Percentiles rank a stretch among this genome's conserved stretches.
Conservation (phyloP, 1,139 yeast species). For the Candida smagusa region DNA sequence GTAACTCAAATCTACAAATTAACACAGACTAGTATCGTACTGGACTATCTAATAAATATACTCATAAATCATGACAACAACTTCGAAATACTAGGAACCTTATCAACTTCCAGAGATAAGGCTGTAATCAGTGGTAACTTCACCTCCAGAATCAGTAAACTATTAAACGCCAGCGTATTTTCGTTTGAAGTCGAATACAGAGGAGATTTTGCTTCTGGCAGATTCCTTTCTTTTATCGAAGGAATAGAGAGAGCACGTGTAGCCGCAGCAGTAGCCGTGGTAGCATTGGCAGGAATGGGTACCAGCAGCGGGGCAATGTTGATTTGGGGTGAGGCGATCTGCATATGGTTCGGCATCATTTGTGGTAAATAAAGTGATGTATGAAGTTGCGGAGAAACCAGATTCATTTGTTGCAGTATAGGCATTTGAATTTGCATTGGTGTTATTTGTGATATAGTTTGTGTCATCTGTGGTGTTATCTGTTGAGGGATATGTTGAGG, state of each 20-base stretch:
- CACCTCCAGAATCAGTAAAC: constrained; percentile 14
- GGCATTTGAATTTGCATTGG: constrained; percentile 1
- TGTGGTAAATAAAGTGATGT: no score
- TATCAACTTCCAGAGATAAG: constrained; percentile 12
- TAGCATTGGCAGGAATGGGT: constrained; percentile 13
- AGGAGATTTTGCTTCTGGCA: constrained; percentile 2
- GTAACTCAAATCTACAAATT: no score
- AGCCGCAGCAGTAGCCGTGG: constrained; percentile 13
- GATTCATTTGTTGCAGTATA: no score
- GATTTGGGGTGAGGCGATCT: no score
- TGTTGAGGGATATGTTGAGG: background rate
- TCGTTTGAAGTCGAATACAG: constrained; percentile 8
- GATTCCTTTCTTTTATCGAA: background rate
- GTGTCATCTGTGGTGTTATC: constrained; percentile 3
- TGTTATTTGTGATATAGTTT: constrained; percentile 3
- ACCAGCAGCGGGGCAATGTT: constrained; percentile 9
- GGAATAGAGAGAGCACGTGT: constrained; percentile 10
- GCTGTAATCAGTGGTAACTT: constrained; percentile 25
- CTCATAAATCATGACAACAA: constrained; percentile 19
- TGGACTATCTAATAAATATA: constrained; percentile 1
- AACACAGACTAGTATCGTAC: no score
- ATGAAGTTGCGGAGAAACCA: no score
- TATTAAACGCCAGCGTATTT: constrained; percentile 13
- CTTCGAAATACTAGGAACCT: constrained; percentile 32
- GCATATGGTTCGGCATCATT: no score